A percentile compares a stretch with the other conserved stretches of the same genome.
Evolutionary conservation across 495 filamentous ascomycete species (phyloP).

Genomic region (Cercophora samala): DNA sequence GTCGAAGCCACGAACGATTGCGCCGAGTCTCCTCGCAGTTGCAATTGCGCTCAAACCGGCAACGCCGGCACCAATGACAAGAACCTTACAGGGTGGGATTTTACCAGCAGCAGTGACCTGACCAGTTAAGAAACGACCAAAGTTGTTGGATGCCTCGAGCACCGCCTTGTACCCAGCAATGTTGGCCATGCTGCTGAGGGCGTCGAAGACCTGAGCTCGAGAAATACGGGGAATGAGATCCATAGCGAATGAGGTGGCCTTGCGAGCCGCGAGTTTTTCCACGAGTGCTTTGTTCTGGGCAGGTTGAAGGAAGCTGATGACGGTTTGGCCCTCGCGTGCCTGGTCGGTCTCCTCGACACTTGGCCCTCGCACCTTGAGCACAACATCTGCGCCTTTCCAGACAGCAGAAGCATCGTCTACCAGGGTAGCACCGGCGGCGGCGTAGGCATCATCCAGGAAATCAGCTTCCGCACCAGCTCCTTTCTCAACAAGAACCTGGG

Average conservation of each 20-base stretch:
- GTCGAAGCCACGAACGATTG: slow-evolving; percentile 80
- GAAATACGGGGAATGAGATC: slow-evolving; percentile 82
- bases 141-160: slow-evolving; percentile 75
- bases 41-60: slow-evolving; percentile 79
- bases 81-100: slow-evolving; percentile 77
- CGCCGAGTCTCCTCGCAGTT: slow-evolving; percentile 74
- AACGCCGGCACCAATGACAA: slow-evolving; percentile 80
- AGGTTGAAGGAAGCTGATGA: slow-evolving; percentile 74
- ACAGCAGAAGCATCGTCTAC: slow-evolving; percentile 55
- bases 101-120: slow-evolving; percentile 80
- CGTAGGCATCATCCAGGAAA: slow-evolving; percentile 67
- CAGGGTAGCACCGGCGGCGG: slow-evolving; percentile 66
- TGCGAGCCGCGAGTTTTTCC: slow-evolving; percentile 60
- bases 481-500: slow-evolving; percentile 66
- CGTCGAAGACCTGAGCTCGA: slow-evolving; percentile 76
- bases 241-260: slow-evolving; percentile 73
- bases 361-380: slow-evolving; percentile 75
- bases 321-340: slow-evolving; percentile 59
- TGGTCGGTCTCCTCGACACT: slow-evolving; percentile 60
- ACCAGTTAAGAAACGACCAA: slow-evolving; percentile 76
- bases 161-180: slow-evolving; percentile 86
- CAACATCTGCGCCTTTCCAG: slow-evolving; percentile 67
- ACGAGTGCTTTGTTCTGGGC: slow-evolving; percentile 67
- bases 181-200: slow-evolving; percentile 80
- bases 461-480: slow-evolving; percentile 72